Evolutionary conservation across 2,329 filamentous ascomycete genomes (phyloP).

Genomic region (Aspergillus pseudoglaucus): DNA sequence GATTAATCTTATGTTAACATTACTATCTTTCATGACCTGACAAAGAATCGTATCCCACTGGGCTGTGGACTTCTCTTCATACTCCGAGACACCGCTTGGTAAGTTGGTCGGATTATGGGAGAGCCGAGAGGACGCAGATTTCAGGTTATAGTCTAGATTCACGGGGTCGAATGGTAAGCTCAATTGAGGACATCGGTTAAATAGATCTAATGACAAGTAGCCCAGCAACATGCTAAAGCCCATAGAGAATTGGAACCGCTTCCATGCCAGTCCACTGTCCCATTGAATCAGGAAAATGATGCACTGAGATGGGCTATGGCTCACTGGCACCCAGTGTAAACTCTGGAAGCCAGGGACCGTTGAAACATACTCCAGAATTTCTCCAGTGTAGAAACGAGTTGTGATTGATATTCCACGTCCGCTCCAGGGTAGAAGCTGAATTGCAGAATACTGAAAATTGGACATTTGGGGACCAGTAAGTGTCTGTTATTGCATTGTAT

Average conservation of each 20-base stretch:
- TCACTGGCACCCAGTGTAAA: neutral
- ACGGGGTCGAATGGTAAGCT: neutral
- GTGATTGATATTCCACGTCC: neutral
- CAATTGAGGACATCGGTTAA: neutral
- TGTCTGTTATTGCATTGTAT: too few species aligned
- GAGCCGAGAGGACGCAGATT: neutral
- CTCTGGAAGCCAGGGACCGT: neutral
- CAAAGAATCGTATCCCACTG: neutral
- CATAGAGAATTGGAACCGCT: neutral
- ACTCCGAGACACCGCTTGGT: neutral
- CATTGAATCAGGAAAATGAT: neutral
- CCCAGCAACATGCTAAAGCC: neutral
- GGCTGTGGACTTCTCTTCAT: neutral
- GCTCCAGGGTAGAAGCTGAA: neutral
- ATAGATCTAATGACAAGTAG: neutral
- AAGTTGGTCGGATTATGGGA: neutral
- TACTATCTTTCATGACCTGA: neutral
- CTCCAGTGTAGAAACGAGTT: neutral
- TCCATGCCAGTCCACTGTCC: neutral
- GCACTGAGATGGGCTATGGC: neutral
- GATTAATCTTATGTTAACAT: neutral
- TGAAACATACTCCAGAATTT: neutral
- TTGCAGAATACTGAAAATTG: constrained; percentile 1
- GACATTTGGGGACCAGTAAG: neutral
- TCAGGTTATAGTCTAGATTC: neutral